Evolutionary conservation across 2,329 filamentous ascomycete genomes (phyloP), one percentile per base, ranked within the genome.

Genomic region (Ceratocystis variospora): DNA sequence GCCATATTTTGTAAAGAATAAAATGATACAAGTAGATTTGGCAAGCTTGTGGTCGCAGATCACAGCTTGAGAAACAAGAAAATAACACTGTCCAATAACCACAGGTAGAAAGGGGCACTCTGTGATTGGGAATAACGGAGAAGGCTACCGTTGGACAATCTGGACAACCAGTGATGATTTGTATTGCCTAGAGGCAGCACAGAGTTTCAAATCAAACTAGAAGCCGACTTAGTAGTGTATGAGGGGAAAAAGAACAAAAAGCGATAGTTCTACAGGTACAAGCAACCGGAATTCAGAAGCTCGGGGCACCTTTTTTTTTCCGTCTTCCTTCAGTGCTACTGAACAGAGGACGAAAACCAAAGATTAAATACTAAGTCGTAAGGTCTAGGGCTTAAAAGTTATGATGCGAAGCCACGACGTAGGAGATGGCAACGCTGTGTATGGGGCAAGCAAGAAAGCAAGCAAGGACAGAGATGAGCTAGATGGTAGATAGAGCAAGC

Each of bases 331-430:
- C 55, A 33, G 28, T 59, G 55, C 15, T 37, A 17, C 17, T 8
- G 12, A 59, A 8, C 28, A 37, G 19, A 59, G 46, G 53, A 65
- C 33, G 44, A 46, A 41, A 33, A 65, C 44, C 63, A 61, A 61
- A 65, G 55, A 65, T 65, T 65, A 65, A 65, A 65, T 65, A 65
- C 55, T 65, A 65, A 59, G 37, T 61, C 33, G 53, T 65, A 65
- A 65, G 63, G 63, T 65, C 63, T 65, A 65, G 63, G 53, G 63
- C 63, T 65, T 65, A 65, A 55, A 37, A 59, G 55, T 41, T 63
- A 65, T 50, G 46, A 61, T 44, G 55, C 53, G 37, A 22, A 48
- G 62, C 62, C 62, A 63, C 33, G 63, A 37, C 63, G 28, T 65
- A 37, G 22, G 15, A 25, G 25, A 55, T 48, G 53, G 37, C 53